Evolutionary conservation across 2,329 filamentous ascomycete genomes (phyloP).

Genomic region (Phaeomoniella chlamydospora): DNA sequence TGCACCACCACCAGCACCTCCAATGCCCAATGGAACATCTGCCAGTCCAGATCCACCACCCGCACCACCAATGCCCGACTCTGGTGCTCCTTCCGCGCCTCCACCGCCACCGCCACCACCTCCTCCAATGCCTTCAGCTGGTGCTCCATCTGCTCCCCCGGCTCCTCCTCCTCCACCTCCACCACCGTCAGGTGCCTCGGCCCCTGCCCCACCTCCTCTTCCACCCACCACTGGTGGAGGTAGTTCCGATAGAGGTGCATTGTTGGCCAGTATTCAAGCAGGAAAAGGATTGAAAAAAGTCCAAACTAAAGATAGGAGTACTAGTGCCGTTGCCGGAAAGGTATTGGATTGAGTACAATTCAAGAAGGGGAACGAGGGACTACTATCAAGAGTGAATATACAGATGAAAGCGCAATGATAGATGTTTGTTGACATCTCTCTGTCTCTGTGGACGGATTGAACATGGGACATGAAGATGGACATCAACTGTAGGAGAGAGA

Average conservation of each 20-base stretch:
- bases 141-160: constrained; percentile 25
- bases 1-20: constrained; percentile 31
- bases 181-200: constrained; percentile 26
- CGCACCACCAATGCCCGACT: constrained; percentile 15
- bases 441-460: too few relatives aligned
- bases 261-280: constrained; percentile 71
- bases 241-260: constrained; percentile 38
- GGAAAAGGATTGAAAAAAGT: constrained; percentile 76
- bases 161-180: constrained; percentile 19
- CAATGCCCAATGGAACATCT: constrained; percentile 28
- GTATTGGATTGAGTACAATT: constrained; percentile 49
- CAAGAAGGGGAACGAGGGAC: too few relatives aligned
- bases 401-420: too few relatives aligned
- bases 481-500: too few relatives aligned
- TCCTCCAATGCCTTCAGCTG: constrained; percentile 9
- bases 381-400: too few relatives aligned
- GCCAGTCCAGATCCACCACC: constrained; percentile 14
- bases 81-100: constrained; percentile 13
- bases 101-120: constrained; percentile 18
- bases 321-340: constrained; percentile 56
- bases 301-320: constrained; percentile 74
- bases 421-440: too few relatives aligned
- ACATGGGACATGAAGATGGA: too few relatives aligned
- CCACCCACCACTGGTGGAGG: constrained; percentile 14
- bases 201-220: constrained; percentile 15